Percentiles rank a stretch among this genome's conserved stretches.
phyloP scores from a whole-genome alignment of 2,329 filamentous ascomycete species.

The Ophiostoma montium region DNA sequence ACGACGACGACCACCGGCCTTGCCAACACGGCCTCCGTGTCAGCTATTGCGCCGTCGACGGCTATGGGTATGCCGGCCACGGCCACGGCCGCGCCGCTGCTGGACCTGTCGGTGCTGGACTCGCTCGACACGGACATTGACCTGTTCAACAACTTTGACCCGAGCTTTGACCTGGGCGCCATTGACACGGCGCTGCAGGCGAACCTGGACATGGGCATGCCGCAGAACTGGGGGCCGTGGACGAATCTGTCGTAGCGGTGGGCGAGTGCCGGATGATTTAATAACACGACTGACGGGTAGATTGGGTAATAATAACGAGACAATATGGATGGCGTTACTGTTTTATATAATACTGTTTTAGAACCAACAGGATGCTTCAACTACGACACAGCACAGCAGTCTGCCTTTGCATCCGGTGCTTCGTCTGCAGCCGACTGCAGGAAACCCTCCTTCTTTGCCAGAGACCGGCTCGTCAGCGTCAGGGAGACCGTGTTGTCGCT shows the following conservation, averaged over 20 bases:
- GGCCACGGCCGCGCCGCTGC: neutral
- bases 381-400: neutral
- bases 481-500: constrained; percentile 34
- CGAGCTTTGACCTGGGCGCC: constrained; percentile 37
- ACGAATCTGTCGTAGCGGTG: constrained; percentile 2
- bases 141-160: constrained; percentile 40
- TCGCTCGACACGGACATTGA: constrained; percentile 34
- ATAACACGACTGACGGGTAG: too few species aligned
- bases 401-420: neutral
- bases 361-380: too few species aligned
- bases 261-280: too few species aligned
- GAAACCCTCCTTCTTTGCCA: neutral
- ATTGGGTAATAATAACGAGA: neutral
- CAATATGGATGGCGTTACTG: neutral
- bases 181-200: constrained; percentile 40
- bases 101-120: constrained; percentile 17
- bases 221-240: constrained; percentile 32
- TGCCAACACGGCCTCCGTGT: neutral
- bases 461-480: constrained; percentile 20
- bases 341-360: too few species aligned
- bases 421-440: neutral
- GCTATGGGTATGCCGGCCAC: neutral
- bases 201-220: constrained; percentile 38
- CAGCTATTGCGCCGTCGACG: neutral
- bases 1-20: neutral